phyloP scores from a whole-genome alignment of 2,329 filamentous ascomycete species.

The Cladosporium sp. region DNA sequence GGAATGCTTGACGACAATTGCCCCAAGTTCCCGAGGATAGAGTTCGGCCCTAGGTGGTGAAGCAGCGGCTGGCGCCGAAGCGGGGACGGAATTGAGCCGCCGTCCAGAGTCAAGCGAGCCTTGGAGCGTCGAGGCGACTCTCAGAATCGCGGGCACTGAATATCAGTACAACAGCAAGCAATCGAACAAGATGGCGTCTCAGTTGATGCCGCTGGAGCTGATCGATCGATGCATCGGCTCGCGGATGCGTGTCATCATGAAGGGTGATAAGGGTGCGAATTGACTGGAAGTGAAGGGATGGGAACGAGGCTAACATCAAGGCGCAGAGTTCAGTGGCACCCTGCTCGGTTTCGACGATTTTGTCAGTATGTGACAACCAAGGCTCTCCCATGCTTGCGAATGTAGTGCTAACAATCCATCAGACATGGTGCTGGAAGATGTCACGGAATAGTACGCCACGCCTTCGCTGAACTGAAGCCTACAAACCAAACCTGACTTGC shows the following conservation, averaged over 20 bases:
- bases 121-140: background rate
- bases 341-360: conserved; percentile 97
- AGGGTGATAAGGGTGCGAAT: conserved; percentile 82
- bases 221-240: conserved; percentile 99
- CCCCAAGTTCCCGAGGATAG: no score
- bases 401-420: conserved; percentile 2
- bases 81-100: no score
- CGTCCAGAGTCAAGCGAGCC: no score
- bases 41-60: no score
- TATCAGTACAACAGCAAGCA: conserved; percentile 16
- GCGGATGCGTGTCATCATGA: conserved; percentile 98
- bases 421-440: conserved; percentile 99
- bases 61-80: no score
- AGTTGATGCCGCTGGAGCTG: conserved; percentile 57
- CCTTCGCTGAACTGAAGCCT: background rate
- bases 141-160: conserved; percentile 21
- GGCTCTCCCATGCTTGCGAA: background rate
- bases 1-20: no score
- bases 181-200: conserved; percentile 21
- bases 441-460: conserved; percentile 76
- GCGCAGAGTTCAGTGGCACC: conserved; percentile 85
- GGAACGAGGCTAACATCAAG: conserved; percentile 8
- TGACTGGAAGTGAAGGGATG: conserved; percentile 4
- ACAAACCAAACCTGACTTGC: conserved; percentile 2
- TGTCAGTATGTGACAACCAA: conserved; percentile 73